Base-by-base conservation (phyloP, 345 rosid species). In the Pistacia atlantica region DNA sequence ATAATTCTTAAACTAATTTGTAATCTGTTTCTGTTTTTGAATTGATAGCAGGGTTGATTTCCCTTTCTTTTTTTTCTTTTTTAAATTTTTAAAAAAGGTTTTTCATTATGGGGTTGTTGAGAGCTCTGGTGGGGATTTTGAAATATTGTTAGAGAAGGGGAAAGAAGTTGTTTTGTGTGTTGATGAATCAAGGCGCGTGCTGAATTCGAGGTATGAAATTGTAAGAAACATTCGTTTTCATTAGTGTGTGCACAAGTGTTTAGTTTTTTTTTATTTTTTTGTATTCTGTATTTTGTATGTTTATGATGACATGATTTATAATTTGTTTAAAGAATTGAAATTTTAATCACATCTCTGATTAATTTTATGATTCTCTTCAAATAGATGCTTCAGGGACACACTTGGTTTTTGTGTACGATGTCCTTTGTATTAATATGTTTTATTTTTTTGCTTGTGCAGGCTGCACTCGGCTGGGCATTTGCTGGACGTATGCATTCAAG, bases 401-500 rank as follows among this genome's bases (percentile, higher is more conserved):
- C 18, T 71, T 73, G 10, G 7, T 56, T 49, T 45, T 20, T 10
- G 2, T 10, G 54, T 6, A 78, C 55, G 2, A 52, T 69, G 54
- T 52, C n/a, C 18, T 33, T 59, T 13, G 16, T 25, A 67, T 18
- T 64, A 16, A 8, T 51, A 3, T 46, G 4, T 37, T 77, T 20
- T 37, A 11, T 55, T 7, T 13, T 12, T 59, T 1, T 68, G 57
- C 33, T 59, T 68, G 8, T 65, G 55, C 83, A 92, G 98, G 86
- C 77, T 94, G 88, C 97, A 94, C 75, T 92, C 94, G 61, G 96
- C 94, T 77, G 97, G 98, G 54, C 98, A 92, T 84, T 89, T 94
- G 81, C 82, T 94, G 77, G 97, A 92, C 48, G 37, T 74, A 20
- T 91, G 93, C 67, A 55, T 91, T 91, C 76, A 64, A 78, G 88